These are phyloP conservation scores for Starmerella scarabaei DNA, from an alignment of 805 yeast species.

Conservation along the genomic window DNA sequence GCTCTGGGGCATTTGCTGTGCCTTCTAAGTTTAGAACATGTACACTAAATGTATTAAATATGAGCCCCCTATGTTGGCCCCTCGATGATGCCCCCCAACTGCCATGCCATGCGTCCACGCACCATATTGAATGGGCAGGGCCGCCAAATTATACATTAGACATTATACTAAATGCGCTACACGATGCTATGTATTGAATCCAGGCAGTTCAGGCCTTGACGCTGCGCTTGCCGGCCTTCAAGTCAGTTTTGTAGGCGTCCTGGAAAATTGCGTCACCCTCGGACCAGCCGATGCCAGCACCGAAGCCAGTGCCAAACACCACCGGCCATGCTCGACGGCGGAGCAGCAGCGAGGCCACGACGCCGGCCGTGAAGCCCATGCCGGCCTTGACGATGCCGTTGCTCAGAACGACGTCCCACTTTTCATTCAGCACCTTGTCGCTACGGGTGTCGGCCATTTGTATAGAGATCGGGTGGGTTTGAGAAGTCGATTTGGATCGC, in stretches of 20 bases:
- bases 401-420: constrained; percentile 93
- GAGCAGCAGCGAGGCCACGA: constrained; percentile 80
- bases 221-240: constrained; percentile 14
- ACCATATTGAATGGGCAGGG: too few relatives aligned
- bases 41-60: too few relatives aligned
- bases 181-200: too few relatives aligned
- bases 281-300: constrained; percentile 93
- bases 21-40: too few relatives aligned
- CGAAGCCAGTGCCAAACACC: constrained; percentile 94
- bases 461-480: background rate
- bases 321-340: constrained; percentile 95
- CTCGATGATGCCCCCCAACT: too few relatives aligned
- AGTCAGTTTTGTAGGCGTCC: constrained; percentile 10
- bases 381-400: constrained; percentile 91
- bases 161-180: too few relatives aligned
- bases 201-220: constrained; percentile 14
- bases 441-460: constrained; percentile 18
- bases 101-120: too few relatives aligned
- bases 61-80: too few relatives aligned
- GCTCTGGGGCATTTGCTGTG: constrained; percentile 25
- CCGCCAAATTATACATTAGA: too few relatives aligned
- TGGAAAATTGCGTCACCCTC: constrained; percentile 95
- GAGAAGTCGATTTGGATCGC: too few relatives aligned
- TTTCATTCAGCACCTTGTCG: constrained; percentile 22
- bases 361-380: constrained; percentile 93